These are phyloP conservation scores for Dryas integrifolia DNA, from an alignment of 331 rosid species.

Conservation along the genomic window DNA sequence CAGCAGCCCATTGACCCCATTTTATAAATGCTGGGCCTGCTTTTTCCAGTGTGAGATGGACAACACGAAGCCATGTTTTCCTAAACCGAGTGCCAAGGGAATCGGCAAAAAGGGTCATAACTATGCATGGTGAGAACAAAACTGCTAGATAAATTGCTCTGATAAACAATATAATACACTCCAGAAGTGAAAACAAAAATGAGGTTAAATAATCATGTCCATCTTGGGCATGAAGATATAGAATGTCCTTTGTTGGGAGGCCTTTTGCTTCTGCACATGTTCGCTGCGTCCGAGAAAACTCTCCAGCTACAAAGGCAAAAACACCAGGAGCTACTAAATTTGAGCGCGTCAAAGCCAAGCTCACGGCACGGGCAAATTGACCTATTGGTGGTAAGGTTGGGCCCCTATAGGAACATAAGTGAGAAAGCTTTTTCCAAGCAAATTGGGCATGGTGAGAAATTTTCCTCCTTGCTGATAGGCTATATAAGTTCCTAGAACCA, in stretches of 20 bases:
- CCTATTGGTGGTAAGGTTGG: conserved; percentile 48
- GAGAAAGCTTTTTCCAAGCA: conserved; percentile 59
- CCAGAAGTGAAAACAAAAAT: conserved; percentile 42
- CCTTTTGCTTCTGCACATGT: conserved; percentile 53
- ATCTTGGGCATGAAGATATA: conserved; percentile 44
- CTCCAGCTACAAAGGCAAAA: conserved; percentile 53
- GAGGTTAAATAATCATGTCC: conserved; percentile 47
- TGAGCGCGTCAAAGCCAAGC: conserved; percentile 60
- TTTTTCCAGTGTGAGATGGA: conserved; percentile 56
- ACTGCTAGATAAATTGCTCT: conserved; percentile 59
- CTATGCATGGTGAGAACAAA: conserved; percentile 70
- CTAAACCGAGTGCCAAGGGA: conserved; percentile 50
- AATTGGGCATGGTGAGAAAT: conserved; percentile 45
- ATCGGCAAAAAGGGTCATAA: conserved; percentile 61
- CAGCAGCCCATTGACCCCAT: conserved; percentile 97
- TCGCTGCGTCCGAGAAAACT: conserved; percentile 44
- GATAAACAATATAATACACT: conserved; percentile 49
- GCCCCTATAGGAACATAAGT: conserved; percentile 39
- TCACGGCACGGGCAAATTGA: conserved; percentile 60
- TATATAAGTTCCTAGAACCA: conserved; percentile 35
- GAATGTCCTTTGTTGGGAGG: conserved; percentile 40
- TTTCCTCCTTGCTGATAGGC: conserved; percentile 28
- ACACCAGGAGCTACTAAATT: conserved; percentile 60
- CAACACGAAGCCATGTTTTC: conserved; percentile 58
- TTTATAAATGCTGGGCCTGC: conserved; percentile 82